These are phyloP conservation scores for Kodamaea sp. DNA, from an alignment of 1,139 yeast species.

Conservation along the genomic window DNA sequence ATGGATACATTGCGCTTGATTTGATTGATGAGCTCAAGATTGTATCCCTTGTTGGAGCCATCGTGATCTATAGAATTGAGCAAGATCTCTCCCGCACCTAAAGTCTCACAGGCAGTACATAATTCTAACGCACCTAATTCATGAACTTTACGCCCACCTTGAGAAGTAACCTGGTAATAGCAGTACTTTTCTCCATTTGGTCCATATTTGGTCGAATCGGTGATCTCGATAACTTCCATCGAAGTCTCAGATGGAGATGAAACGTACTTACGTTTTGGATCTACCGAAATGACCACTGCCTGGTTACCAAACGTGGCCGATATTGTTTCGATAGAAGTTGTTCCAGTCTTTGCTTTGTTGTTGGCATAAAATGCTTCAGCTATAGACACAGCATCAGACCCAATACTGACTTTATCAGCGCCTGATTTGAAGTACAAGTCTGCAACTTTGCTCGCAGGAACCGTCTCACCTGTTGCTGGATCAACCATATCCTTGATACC, in stretches of 20 bases:
- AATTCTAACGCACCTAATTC: constrained; percentile 91
- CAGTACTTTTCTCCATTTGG: constrained; percentile 85
- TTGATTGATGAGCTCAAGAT: constrained; percentile 76
- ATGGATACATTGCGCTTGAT: constrained; percentile 74
- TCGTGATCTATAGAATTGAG: constrained; percentile 94
- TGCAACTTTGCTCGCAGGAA: constrained; percentile 89
- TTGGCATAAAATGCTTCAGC: constrained; percentile 77
- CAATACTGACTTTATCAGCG: constrained; percentile 96
- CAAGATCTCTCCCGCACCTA: constrained; percentile 96
- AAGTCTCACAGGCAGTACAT: constrained; percentile 80
- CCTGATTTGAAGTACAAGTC: constrained; percentile 90
- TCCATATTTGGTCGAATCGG: constrained; percentile 56
- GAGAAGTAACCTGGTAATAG: constrained; percentile 94
- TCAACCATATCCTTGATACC: constrained; percentile 90
- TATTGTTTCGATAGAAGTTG: constrained; percentile 86
- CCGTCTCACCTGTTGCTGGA: constrained; percentile 66
- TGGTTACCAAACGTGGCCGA: constrained; percentile 91
- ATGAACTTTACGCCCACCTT: constrained; percentile 89
- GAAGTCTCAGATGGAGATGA: constrained; percentile 56
- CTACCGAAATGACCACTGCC: constrained; percentile 96
- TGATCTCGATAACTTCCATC: constrained; percentile 54
- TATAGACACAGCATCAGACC: constrained; percentile 92
- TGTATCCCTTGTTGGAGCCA: constrained; percentile 92
- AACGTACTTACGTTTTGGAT: constrained; percentile 86
- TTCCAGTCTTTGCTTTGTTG: constrained; percentile 62